Conservation (phyloP, 768 basidiomycete species). For the Lyophyllum shimeji region DNA sequence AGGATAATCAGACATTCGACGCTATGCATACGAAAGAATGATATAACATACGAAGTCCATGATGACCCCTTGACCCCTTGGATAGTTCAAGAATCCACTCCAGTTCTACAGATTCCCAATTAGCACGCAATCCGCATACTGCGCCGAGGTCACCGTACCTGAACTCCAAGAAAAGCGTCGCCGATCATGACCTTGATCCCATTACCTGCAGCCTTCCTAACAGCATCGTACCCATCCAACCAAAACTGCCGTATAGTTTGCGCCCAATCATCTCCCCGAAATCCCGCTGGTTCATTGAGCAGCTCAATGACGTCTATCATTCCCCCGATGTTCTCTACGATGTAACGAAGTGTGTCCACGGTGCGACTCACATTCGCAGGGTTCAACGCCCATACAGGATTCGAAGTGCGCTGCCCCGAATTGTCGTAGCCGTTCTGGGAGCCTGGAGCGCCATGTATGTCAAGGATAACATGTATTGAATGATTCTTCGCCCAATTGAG, state of each 20-base stretch:
- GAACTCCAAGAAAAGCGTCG: slow-evolving; percentile 66
- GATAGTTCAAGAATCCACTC: slow-evolving; percentile 55
- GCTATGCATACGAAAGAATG: neutral
- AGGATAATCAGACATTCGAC: neutral
- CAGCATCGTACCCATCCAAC: slow-evolving; percentile 56
- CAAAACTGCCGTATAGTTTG: slow-evolving; percentile 52
- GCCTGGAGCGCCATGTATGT: slow-evolving; percentile 74
- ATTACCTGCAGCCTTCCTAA: slow-evolving; percentile 47
- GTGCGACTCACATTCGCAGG: slow-evolving; percentile 52
- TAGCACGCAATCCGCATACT: neutral
- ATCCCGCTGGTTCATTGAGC: slow-evolving; percentile 70
- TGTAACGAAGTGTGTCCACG: slow-evolving; percentile 55
- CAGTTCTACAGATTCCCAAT: slow-evolving; percentile 41
- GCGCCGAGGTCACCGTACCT: slow-evolving; percentile 27
- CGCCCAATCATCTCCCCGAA: slow-evolving; percentile 39
- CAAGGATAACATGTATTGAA: slow-evolving; percentile 68
- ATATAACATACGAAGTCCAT: slow-evolving; percentile 56
- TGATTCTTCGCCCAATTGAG: slow-evolving; percentile 65
- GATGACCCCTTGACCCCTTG: slow-evolving; percentile 53
- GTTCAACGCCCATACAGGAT: slow-evolving; percentile 55
- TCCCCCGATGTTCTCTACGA: slow-evolving; percentile 52
- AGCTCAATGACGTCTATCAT: slow-evolving; percentile 66
- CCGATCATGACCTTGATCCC: slow-evolving; percentile 67
- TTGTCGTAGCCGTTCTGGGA: slow-evolving; percentile 74
- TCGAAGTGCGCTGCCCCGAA: slow-evolving; percentile 60